These are phyloP conservation scores for Polyporus arcularius DNA, from an alignment of 768 basidiomycete species.

Conservation along the genomic window DNA sequence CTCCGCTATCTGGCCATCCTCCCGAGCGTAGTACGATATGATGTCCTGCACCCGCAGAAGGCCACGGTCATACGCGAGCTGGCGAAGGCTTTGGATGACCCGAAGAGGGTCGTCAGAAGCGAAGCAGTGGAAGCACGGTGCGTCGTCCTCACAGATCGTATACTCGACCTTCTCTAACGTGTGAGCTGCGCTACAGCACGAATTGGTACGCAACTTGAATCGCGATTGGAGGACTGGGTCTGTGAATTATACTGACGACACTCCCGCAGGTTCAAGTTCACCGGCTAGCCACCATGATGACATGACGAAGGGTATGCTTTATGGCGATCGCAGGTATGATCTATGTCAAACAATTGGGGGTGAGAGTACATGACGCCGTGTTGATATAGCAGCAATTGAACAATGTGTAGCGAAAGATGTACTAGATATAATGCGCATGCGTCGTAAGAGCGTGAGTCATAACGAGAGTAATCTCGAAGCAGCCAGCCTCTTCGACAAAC, in stretches of 20 bases:
- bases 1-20: constrained; percentile 73
- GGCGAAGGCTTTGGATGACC: constrained; percentile 81
- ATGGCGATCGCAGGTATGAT: constrained; percentile 16
- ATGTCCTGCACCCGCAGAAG: constrained; percentile 82
- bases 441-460: constrained; percentile 1
- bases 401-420: constrained; percentile 20
- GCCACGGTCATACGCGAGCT: constrained; percentile 71
- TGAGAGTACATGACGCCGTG: constrained; percentile 20
- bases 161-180: constrained; percentile 4
- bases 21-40: constrained; percentile 78
- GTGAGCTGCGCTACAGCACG: constrained; percentile 35
- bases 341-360: constrained; percentile 20
- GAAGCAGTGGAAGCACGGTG: constrained; percentile 85
- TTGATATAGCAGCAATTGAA: constrained; percentile 7
- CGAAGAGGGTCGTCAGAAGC: constrained; percentile 78
- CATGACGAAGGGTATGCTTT: constrained; percentile 5
- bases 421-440: constrained; percentile 18
- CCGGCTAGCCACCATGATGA: constrained; percentile 35
- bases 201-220: constrained; percentile 42
- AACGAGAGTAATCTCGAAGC: neutral
- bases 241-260: neutral
- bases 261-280: constrained; percentile 57
- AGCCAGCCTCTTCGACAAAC: neutral
- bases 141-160: neutral
- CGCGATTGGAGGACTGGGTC: neutral